These are phyloP conservation scores for Coelastrella sp. DNA, from an alignment of 139 green algal species.

Conservation along the genomic window DNA sequence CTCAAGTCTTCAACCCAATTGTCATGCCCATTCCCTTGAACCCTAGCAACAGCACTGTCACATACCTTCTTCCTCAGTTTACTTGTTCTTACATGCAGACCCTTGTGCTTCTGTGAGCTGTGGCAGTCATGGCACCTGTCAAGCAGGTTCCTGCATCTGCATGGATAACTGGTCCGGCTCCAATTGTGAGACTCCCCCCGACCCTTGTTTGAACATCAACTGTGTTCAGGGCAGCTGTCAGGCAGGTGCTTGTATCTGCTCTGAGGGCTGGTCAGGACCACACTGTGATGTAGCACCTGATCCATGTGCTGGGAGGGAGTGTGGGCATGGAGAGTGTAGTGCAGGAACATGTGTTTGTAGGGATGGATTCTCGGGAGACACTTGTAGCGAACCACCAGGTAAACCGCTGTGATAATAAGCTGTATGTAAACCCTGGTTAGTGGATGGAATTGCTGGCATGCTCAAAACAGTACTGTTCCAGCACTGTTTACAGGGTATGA, in stretches of 20 bases:
- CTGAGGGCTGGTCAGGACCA: neutral
- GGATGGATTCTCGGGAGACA: neutral
- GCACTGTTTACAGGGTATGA: too few relatives aligned
- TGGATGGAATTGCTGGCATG: neutral
- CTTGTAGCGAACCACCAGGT: neutral
- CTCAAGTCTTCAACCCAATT: too few relatives aligned
- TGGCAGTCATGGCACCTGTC: constrained; percentile 11
- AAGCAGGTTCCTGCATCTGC: neutral
- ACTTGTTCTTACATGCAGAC: neutral
- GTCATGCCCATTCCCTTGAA: too few relatives aligned
- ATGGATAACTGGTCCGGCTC: neutral
- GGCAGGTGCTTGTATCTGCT: neutral
- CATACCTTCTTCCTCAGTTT: neutral
- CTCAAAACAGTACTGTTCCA: neutral
- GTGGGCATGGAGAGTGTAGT: neutral
- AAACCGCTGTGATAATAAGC: neutral
- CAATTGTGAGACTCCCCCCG: neutral
- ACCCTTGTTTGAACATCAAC: neutral
- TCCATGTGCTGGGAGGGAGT: neutral
- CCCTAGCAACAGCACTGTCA: neutral
- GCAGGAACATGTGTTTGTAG: constrained; percentile 1
- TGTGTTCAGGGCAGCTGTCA: neutral
- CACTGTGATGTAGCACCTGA: neutral
- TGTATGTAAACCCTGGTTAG: neutral
- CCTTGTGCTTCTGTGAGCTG: neutral